Evolutionary conservation across 2,329 filamentous ascomycete genomes (phyloP), one percentile per base, ranked within the genome.

Genomic region (Amauroascus verrucosus): DNA sequence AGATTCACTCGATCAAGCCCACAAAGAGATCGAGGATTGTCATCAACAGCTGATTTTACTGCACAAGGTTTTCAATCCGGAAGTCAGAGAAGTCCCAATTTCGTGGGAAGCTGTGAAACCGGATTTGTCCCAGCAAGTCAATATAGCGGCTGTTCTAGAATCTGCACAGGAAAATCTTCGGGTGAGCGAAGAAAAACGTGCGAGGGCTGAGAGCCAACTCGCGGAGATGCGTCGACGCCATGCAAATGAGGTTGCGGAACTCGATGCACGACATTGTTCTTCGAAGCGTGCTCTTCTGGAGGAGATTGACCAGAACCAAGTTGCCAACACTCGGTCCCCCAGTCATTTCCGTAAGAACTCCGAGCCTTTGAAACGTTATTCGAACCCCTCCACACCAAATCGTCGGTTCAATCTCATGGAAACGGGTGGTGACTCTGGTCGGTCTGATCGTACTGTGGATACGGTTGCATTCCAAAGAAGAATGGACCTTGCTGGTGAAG

Each of bases 401-500:
- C 83, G 87, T 51, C 82, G 84, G 55, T 79, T 84, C 58, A 79
- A 82, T 51, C 78, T 81, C 60, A 82, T 83, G 59, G 76, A 79
- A 43, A 77, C 77, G 22, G 66, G 67, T 2, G 78, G 84, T 58
- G 87, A 94, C 63, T 95, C 90, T 33, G 82, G 80, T 54, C 82
- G 85, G 38, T 95, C 90, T 1, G 91, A 97, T 65, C 80, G 83
- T 54, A 95, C 88, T 0, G 81, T 85, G 22, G 91, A 96, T 66
- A 86, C 88, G 14, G 75, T 89, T 40, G 84, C 83, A 60, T 88
- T 88, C 70, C 91, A 93, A 71, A 88, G 85, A 64, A 84, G 85
- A 37, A 91, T 94, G 83, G 91, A 97, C 65, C 75, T 95, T 56
- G 93, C 90, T 63, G 81, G 88, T 2, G 90, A 97, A 63, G 77